Conservation (phyloP, 208 protist species). For the Tetramitus jugosus region DNA sequence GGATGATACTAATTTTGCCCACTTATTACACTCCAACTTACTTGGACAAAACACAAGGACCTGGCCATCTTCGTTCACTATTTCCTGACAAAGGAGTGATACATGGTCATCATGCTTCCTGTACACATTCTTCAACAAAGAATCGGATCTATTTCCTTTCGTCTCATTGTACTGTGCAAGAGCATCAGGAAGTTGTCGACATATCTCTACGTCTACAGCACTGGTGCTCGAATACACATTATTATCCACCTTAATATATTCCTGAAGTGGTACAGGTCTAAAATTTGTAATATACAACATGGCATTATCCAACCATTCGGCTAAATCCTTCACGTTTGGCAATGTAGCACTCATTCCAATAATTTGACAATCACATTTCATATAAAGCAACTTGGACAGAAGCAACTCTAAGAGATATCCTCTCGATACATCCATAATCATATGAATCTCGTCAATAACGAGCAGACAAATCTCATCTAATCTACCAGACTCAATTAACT, state of each 20-base stretch:
- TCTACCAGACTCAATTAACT: constrained; percentile 31
- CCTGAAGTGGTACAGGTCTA: constrained; percentile 35
- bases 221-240: no score
- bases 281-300: constrained; percentile 35
- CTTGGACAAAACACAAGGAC: constrained; percentile 67
- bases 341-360: constrained; percentile 56
- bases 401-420: constrained; percentile 47
- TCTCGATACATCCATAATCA: constrained; percentile 53
- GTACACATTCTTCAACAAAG: not conserved
- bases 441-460: constrained; percentile 61
- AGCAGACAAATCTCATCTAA: constrained; percentile 46
- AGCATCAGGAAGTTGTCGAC: no score
- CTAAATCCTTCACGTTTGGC: constrained; percentile 35
- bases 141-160: no score
- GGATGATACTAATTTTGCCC: constrained; percentile 34
- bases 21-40: constrained; percentile 60
- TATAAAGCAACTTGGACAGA: constrained; percentile 37
- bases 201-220: no score
- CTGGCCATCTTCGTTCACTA: not conserved
- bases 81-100: not conserved
- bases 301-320: constrained; percentile 38
- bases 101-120: not conserved
- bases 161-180: no score
- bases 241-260: not conserved
- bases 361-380: constrained; percentile 36